Conservation (phyloP, 768 basidiomycete genomes). For the Clitopilus hobsonii region DNA sequence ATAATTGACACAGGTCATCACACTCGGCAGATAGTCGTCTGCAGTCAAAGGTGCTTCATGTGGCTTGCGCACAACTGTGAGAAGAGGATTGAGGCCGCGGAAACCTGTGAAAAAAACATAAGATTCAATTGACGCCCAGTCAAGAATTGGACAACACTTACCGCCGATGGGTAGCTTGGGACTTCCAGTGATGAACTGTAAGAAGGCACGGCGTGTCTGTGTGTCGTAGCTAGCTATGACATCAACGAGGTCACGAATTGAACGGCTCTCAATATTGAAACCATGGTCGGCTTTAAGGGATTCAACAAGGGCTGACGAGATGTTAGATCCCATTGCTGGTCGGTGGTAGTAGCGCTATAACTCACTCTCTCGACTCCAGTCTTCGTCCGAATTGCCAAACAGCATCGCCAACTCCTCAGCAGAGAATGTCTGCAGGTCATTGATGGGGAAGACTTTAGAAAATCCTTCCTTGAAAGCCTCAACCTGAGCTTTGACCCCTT, state of each 20-base stretch:
- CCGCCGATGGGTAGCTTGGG: slow-evolving; percentile 96
- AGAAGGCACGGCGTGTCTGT: slow-evolving; percentile 73
- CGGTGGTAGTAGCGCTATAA: background rate
- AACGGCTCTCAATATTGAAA: slow-evolving; percentile 91
- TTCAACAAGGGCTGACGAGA: slow-evolving; percentile 69
- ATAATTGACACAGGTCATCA: slow-evolving; percentile 99
- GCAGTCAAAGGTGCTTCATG: slow-evolving; percentile 88
- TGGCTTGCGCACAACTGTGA: slow-evolving; percentile 96
- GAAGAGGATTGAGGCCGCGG: slow-evolving; percentile 87
- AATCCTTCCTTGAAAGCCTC: slow-evolving; percentile 93
- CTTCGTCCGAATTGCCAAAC: slow-evolving; percentile 96
- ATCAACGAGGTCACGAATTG: slow-evolving; percentile 83
- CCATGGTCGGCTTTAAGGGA: slow-evolving; percentile 97
- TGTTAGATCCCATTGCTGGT: slow-evolving; percentile 8
- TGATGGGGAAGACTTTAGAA: slow-evolving; percentile 92
- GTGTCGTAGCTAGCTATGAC: slow-evolving; percentile 80
- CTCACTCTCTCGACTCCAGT: slow-evolving; percentile 92
- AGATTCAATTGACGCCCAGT: background rate
- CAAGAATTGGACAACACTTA: slow-evolving; percentile 29
- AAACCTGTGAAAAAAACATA: slow-evolving; percentile 55
- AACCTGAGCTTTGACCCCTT: slow-evolving; percentile 73
- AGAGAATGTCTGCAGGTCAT: slow-evolving; percentile 88
- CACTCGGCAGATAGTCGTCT: slow-evolving; percentile 93
- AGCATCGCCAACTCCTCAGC: slow-evolving; percentile 94
- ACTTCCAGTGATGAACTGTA: slow-evolving; percentile 97